phyloP scores from a whole-genome alignment of 768 basidiomycete genomes.

The Podaxis sp. region DNA sequence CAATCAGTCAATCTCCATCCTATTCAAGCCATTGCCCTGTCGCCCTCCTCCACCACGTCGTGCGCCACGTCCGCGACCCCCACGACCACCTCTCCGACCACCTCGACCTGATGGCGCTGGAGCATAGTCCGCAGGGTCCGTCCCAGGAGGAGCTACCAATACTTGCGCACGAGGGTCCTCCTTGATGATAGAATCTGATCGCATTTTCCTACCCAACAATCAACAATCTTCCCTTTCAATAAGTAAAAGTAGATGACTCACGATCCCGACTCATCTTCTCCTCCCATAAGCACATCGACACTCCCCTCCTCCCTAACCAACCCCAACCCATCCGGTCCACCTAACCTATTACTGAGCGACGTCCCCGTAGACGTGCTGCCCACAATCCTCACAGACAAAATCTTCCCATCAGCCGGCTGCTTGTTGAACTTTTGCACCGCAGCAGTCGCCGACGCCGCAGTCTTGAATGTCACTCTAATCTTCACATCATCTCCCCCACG shows the following conservation, averaged over 20 bases:
- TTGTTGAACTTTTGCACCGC: slow-evolving; percentile 78
- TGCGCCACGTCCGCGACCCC: slow-evolving; percentile 37
- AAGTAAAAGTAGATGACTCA: slow-evolving; percentile 35
- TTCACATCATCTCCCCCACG: slow-evolving; percentile 42
- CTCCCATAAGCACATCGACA: slow-evolving; percentile 63
- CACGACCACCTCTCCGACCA: slow-evolving; percentile 35
- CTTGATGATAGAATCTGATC: slow-evolving; percentile 73
- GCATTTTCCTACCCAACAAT: slow-evolving; percentile 64
- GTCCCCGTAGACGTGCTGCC: slow-evolving; percentile 50
- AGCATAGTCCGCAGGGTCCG: slow-evolving; percentile 50
- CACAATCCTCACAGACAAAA: slow-evolving; percentile 63
- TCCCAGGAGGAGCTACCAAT: slow-evolving; percentile 66
- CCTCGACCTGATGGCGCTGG: slow-evolving; percentile 27
- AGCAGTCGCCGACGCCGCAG: slow-evolving; percentile 55
- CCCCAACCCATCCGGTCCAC: slow-evolving; percentile 51
- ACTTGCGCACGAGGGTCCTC: slow-evolving; percentile 67
- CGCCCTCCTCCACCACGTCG: slow-evolving; percentile 34
- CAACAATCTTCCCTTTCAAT: not conserved
- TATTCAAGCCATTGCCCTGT: slow-evolving; percentile 33
- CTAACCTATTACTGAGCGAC: slow-evolving; percentile 57
- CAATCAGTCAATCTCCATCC: slow-evolving; percentile 57
- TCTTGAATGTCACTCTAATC: slow-evolving; percentile 76
- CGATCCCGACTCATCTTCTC: slow-evolving; percentile 50
- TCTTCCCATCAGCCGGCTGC: slow-evolving; percentile 80
- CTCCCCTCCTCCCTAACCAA: slow-evolving; percentile 53